phyloP scores from a whole-genome alignment of 345 rosid species.

The Passiflora organensis region DNA sequence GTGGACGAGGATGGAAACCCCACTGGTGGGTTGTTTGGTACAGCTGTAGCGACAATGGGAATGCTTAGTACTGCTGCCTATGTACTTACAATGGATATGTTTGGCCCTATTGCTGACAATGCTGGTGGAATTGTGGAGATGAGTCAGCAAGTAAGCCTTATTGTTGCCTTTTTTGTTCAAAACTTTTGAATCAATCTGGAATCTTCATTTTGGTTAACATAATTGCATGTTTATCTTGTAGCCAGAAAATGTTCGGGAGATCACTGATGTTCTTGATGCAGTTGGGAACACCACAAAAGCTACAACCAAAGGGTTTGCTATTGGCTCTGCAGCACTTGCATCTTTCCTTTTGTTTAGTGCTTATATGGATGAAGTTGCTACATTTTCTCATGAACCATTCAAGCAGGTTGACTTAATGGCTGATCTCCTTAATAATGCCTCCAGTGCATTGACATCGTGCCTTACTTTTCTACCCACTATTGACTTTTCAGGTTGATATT shows the following conservation, averaged over 20 bases:
- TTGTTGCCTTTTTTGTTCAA: background rate
- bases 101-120: slow-evolving; percentile 99
- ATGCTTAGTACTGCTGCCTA: slow-evolving; percentile 99
- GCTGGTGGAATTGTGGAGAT: slow-evolving; percentile 99
- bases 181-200: too few species aligned
- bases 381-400: slow-evolving; percentile 72
- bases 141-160: slow-evolving; percentile 84
- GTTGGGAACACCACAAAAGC: slow-evolving; percentile 99
- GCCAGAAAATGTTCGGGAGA: slow-evolving; percentile 97
- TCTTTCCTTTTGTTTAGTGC: slow-evolving; percentile 99
- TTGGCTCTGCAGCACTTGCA: slow-evolving; percentile 99
- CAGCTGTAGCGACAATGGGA: slow-evolving; percentile 99
- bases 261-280: slow-evolving; percentile 96
- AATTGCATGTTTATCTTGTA: slow-evolving; percentile 23
- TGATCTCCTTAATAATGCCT: slow-evolving; percentile 7
- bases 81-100: slow-evolving; percentile 99
- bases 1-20: slow-evolving; percentile 65
- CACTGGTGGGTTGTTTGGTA: slow-evolving; percentile 88
- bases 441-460: background rate
- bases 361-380: slow-evolving; percentile 95
- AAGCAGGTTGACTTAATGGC: slow-evolving; percentile 49
- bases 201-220: too few species aligned
- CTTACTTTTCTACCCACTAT: slow-evolving; percentile 5
- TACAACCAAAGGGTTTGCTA: slow-evolving; percentile 98
- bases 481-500: slow-evolving; percentile 71